Percentiles rank a stretch among this genome's conserved stretches.
Conservation (phyloP, 1,284 basidiomycete species). For the Mycosarcoma maydis region DNA sequence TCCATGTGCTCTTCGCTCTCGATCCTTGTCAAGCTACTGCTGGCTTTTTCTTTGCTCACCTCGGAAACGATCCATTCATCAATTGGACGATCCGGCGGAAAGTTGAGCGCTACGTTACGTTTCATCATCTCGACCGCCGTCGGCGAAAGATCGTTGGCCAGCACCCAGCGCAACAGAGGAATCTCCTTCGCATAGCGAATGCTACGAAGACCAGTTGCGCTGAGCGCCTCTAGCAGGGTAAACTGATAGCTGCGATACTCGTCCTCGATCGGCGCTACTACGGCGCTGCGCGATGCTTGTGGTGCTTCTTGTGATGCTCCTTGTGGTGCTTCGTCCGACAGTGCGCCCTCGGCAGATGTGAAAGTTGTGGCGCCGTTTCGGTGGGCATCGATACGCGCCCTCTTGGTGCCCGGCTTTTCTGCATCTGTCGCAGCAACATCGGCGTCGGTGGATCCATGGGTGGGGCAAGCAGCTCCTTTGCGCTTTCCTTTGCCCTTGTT, state of each 20-base stretch:
- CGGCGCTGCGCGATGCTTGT: neutral
- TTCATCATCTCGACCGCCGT: conserved; percentile 87
- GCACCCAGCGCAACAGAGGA: conserved; percentile 85
- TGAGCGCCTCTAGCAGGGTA: conserved; percentile 90
- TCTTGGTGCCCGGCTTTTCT: conserved; percentile 22
- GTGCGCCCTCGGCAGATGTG: neutral
- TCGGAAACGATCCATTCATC: conserved; percentile 50
- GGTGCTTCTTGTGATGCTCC: neutral
- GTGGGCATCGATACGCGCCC: conserved; percentile 11
- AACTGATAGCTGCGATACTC: conserved; percentile 75
- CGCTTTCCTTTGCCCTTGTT: conserved; percentile 52
- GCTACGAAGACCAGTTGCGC: conserved; percentile 91
- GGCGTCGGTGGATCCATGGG: conserved; percentile 6
- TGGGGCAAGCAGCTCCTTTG: conserved; percentile 5
- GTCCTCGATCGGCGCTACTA: conserved; percentile 3
- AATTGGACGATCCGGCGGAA: conserved; percentile 71
- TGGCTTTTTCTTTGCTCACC: neutral
- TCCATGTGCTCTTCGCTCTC: conserved; percentile 13
- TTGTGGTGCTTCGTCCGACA: neutral
- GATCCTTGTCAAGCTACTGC: neutral
- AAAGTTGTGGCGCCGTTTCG: conserved; percentile 3
- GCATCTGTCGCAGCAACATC: neutral
- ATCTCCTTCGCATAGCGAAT: conserved; percentile 99
- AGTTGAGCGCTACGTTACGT: conserved; percentile 88
- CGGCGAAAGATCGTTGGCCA: conserved; percentile 91